Evolutionary conservation across 768 basidiomycete species (phyloP).

Genomic region (Mycena leptocephala): DNA sequence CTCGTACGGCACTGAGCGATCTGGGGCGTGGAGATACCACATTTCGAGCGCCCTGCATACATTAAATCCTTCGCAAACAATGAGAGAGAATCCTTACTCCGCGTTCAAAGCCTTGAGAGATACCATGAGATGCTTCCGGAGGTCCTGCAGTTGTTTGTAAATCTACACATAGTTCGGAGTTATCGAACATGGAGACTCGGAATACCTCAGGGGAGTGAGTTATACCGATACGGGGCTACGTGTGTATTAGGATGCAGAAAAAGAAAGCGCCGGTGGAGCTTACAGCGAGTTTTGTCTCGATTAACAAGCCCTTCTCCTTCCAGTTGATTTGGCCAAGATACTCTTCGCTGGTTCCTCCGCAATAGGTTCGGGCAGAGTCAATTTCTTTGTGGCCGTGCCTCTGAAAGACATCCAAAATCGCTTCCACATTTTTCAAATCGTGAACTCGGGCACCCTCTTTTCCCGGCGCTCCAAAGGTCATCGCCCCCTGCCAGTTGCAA

Average conservation of each 20-base stretch:
- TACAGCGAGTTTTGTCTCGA: constrained; percentile 76
- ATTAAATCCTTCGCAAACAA: constrained; percentile 20
- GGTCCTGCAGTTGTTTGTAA: constrained; percentile 49
- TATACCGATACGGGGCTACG: constrained; percentile 35
- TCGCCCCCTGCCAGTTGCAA: constrained; percentile 63
- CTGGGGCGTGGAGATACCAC: constrained; percentile 76
- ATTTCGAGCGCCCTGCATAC: constrained; percentile 62
- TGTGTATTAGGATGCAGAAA: not conserved
- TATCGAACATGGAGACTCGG: too few species aligned
- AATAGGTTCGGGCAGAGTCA: constrained; percentile 69
- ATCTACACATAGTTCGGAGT: not conserved
- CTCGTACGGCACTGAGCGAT: constrained; percentile 71
- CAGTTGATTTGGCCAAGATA: constrained; percentile 68
- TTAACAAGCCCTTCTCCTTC: constrained; percentile 64
- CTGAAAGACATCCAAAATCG: constrained; percentile 69
- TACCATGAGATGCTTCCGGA: constrained; percentile 61
- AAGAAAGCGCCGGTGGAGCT: constrained; percentile 37
- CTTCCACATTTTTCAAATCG: constrained; percentile 63
- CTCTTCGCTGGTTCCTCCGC: constrained; percentile 70
- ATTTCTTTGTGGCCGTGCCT: constrained; percentile 69
- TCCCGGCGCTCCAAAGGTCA: constrained; percentile 70
- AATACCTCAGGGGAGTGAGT: constrained; percentile 51
- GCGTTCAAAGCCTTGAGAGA: constrained; percentile 64
- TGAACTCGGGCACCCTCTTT: constrained; percentile 66
- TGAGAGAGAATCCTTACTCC: constrained; percentile 53